Percentiles rank a stretch among this genome's conserved stretches.
These are phyloP conservation scores for Phaseolus lunatus DNA, from an alignment of 306 rosid species.

Conservation along the genomic window DNA sequence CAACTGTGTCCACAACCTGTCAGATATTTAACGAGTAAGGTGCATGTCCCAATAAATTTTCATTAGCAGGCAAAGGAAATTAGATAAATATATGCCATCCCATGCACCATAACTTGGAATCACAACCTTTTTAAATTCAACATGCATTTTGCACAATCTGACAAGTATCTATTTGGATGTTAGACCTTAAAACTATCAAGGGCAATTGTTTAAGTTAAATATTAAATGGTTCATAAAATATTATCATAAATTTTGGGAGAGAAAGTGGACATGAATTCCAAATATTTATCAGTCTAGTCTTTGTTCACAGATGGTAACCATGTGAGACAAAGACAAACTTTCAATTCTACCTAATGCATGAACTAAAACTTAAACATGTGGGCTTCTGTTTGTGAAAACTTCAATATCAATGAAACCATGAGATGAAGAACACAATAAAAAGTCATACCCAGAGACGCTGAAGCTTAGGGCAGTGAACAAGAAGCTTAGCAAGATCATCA, in stretches of 20 bases:
- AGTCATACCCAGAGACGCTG: constrained; percentile 76
- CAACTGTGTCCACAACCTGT: constrained; percentile 83
- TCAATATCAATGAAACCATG: constrained; percentile 19
- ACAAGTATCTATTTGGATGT: not conserved
- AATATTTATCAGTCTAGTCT: constrained; percentile 19
- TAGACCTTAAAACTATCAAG: constrained; percentile 7
- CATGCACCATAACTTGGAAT: constrained; percentile 16
- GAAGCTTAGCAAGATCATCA: constrained; percentile 65
- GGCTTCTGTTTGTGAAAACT: constrained; percentile 27
- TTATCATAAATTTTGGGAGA: not conserved
- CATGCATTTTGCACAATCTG: not conserved
- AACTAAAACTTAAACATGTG: constrained; percentile 14
- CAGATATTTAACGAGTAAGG: constrained; percentile 40
- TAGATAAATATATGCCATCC: not conserved
- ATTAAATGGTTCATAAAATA: constrained; percentile 13
- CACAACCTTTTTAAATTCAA: not conserved
- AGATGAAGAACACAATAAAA: constrained; percentile 19
- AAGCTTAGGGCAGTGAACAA: constrained; percentile 71
- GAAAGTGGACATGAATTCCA: not conserved
- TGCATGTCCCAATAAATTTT: constrained; percentile 16
- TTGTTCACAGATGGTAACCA: not conserved
- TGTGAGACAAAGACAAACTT: constrained; percentile 2
- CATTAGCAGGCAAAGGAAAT: constrained; percentile 20
- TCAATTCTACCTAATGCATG: constrained; percentile 20
- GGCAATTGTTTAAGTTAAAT: not conserved